phyloP scores from a whole-genome alignment of 2,329 filamentous ascomycete species.

The Beauveria medogensis region DNA sequence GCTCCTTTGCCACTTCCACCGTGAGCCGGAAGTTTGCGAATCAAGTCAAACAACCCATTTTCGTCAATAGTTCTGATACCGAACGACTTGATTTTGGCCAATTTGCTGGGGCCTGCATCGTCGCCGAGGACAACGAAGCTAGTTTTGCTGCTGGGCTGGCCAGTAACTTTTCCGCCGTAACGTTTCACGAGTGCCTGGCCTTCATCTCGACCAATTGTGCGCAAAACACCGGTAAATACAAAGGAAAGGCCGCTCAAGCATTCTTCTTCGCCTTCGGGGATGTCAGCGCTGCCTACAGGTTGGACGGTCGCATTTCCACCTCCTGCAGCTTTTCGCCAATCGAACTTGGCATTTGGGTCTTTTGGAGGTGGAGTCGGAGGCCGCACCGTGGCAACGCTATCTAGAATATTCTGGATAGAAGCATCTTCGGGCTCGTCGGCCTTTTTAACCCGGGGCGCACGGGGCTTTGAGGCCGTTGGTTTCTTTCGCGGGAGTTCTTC shows the following conservation, averaged over 20 bases:
- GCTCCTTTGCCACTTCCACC: constrained; percentile 85
- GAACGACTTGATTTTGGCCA: constrained; percentile 73
- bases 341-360: constrained; percentile 65
- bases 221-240: constrained; percentile 87
- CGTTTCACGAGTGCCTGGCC: constrained; percentile 80
- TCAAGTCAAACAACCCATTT: constrained; percentile 80
- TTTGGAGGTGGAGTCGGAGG: constrained; percentile 76
- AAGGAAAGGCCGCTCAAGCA: constrained; percentile 86
- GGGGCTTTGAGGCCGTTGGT: constrained; percentile 48
- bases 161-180: constrained; percentile 86
- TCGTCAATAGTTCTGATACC: constrained; percentile 91
- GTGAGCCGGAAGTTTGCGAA: constrained; percentile 70
- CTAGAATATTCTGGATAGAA: constrained; percentile 71
- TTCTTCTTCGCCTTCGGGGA: constrained; percentile 79
- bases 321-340: constrained; percentile 59
- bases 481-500: constrained; percentile 55
- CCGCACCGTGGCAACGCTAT: constrained; percentile 75
- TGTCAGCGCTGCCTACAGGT: constrained; percentile 57
- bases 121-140: constrained; percentile 85
- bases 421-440: constrained; percentile 58
- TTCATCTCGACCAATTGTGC: constrained; percentile 74
- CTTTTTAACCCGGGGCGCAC: constrained; percentile 56
- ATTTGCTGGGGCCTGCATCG: constrained; percentile 89
- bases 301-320: constrained; percentile 52
- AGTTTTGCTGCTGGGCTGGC: constrained; percentile 82